Percentiles rank a stretch among this genome's conserved stretches.
Conservation (phyloP, 306 rosid species). For the Cicer bijugum region DNA sequence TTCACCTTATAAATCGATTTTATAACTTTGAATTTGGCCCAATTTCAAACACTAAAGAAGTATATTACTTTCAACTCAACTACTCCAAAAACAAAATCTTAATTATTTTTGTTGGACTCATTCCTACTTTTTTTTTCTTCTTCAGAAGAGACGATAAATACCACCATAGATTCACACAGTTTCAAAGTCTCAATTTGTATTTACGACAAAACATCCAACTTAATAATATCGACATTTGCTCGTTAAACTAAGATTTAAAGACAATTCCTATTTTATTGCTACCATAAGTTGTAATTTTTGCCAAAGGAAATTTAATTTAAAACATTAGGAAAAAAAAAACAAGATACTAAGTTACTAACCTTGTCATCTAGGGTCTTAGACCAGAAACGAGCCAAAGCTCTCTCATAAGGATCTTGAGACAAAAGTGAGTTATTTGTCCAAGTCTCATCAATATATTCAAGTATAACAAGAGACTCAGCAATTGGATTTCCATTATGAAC, state of each 20-base stretch:
- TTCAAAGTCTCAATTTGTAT: too few species aligned
- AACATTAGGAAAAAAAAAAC: not conserved
- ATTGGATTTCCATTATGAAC: constrained; percentile 52
- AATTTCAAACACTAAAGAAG: too few species aligned
- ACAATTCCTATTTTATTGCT: not conserved
- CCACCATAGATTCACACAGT: too few species aligned
- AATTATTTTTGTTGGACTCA: not conserved
- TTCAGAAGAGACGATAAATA: too few species aligned
- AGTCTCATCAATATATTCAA: constrained; percentile 54
- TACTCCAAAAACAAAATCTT: too few species aligned
- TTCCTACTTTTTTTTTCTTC: not conserved
- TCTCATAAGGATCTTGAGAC: constrained; percentile 49
- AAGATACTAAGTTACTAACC: constrained; percentile 35
- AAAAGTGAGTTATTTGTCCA: constrained; percentile 46
- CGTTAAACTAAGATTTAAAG: too few species aligned
- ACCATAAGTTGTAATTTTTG: not conserved
- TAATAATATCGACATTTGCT: not conserved
- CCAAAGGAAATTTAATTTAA: not conserved
- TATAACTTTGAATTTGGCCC: too few species aligned
- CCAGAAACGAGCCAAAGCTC: constrained; percentile 55
- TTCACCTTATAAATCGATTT: too few species aligned
- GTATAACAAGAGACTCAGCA: constrained; percentile 48
- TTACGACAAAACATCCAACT: rapidly evolving
- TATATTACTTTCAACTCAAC: too few species aligned
- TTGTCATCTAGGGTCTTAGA: constrained; percentile 47